These are phyloP conservation scores for Immersiella caudata DNA, from an alignment of 495 filamentous ascomycete species.

Conservation along the genomic window DNA sequence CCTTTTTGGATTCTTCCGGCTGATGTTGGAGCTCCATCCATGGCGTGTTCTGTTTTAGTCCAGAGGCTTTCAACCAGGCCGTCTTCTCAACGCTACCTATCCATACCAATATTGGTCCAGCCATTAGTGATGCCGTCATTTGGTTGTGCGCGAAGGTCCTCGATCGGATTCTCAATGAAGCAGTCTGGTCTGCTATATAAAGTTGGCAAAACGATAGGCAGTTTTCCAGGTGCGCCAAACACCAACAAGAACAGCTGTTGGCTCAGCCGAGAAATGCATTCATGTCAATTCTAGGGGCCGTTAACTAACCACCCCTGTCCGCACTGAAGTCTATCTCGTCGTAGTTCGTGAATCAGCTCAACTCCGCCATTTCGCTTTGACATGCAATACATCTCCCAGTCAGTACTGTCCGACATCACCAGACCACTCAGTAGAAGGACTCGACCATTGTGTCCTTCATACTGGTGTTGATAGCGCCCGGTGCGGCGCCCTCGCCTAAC, in stretches of 20 bases:
- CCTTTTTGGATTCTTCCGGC: too few species aligned
- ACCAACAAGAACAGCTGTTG: not conserved
- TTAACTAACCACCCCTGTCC: not conserved
- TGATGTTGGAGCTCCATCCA: too few species aligned
- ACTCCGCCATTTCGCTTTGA: not conserved
- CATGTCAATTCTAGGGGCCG: not conserved
- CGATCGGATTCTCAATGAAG: too few species aligned
- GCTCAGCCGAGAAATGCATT: not conserved
- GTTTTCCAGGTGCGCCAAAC: not conserved
- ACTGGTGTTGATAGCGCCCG: conserved; percentile 70
- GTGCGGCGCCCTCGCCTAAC: conserved; percentile 82
- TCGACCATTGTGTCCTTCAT: conserved; percentile 98
- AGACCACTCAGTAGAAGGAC: conserved; percentile 78
- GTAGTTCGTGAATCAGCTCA: not conserved
- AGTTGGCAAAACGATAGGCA: not conserved
- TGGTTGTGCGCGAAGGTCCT: too few species aligned
- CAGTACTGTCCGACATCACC: not conserved
- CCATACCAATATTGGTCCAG: too few species aligned
- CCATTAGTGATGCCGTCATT: too few species aligned
- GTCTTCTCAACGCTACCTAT: too few species aligned
- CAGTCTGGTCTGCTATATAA: not conserved
- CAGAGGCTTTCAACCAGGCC: too few species aligned
- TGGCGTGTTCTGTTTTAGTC: too few species aligned
- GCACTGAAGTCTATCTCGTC: not conserved
- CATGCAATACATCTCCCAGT: not conserved